Evolutionary conservation across 2,329 filamentous ascomycete species (phyloP), one percentile per base, ranked within the genome.

Genomic region (Karstenula rhodostoma): DNA sequence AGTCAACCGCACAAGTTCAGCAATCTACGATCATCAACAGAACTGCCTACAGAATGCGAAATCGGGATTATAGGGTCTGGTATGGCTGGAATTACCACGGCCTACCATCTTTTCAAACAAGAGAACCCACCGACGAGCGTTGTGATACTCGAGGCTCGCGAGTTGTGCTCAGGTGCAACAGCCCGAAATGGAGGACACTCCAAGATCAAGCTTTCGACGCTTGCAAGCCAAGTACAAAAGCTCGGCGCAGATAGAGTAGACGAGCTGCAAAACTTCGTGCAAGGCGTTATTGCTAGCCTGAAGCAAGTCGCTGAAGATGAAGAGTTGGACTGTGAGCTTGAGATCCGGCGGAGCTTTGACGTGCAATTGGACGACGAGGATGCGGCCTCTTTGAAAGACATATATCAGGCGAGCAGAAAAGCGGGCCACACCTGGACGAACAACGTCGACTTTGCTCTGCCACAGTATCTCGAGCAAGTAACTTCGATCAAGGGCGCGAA

Each of bases 171-270:
- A 5, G 70, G 70, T 4, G 69, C 70, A 0, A 74, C 70, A 2
- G 68, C 60, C 1, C 59, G 72, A 1, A 74, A 73, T 46, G 71
- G 80, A 51, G 79, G 79, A 6, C 80, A 83, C 37, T 82, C 82
- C n/a, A 76, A 79, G 15, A 74, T 76, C 2, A 79, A 80, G 49
- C 85, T 85, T 1, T 74, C 76, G 7, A 77, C 73, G 42, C 70
- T 79, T 2, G 64, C 70, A 3, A 40, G 42, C 23, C 15, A 61
- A 19, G 56, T 67, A 3, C 37, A 52, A 15, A 59, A 56, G 3
- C 50, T 63, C 27, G 59, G 58, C 12, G 23, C 52, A 3, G 51
- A 50, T 23, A 52, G 58, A 8, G 64, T 53, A 17, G 54, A 59
- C 37, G 57, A 65, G 48, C 23, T 71, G 25, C 53, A 67, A 12